Base-by-base conservation (phyloP, 2,329 filamentous ascomycete species). In the Venturia effusa region DNA sequence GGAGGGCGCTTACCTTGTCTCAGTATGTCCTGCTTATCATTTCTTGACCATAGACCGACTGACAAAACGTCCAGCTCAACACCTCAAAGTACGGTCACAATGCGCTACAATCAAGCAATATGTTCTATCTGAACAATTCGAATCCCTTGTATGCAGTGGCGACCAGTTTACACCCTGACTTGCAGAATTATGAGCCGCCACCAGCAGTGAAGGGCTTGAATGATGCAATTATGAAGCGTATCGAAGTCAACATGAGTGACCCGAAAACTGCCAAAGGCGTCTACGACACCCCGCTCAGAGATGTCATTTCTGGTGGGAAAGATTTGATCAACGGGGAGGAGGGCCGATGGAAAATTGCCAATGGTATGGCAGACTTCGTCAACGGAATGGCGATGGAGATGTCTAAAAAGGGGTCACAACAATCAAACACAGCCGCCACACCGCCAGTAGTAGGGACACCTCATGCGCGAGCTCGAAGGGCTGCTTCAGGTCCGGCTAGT, bases 181-280 rank as follows among this genome's bases (percentile, higher is more conserved):
- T 60, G 41, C 19, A 27, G 37, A 27, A 57, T n/a, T 3, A 11
- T 17, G 59, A 22, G 27, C 27, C 11, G n/a, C 40, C 59, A 41
- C 59, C 34, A 15, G 59, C 40, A 60, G 2, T 60, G 6, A 27
- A 40, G 27, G 59, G 59, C 22, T 19, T 60, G 40, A 60, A 60
- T 27, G 59, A 60, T 15, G 59, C 59, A 4, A 60, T 60, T 7
- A 39, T 60, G 32, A 43, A 6, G 13, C 59, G 59, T 11, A 34
- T 60, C 11, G 59, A 60, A 43, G 43, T 60, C n/a, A 60, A 60
- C 40, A 60, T 60, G 59, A 60, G 59, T 32, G 40, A 60, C 17
- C 59, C 59, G 15, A 22, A 43, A 43, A 60, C 59, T 7, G 32
- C 17, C 22, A 43, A 60, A 43, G n/a, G 17, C 22, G 27, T 40